Percentiles rank a stretch among this genome's conserved stretches.
Conservation (phyloP, 1,284 basidiomycete species). For the Abortiporus biennis region DNA sequence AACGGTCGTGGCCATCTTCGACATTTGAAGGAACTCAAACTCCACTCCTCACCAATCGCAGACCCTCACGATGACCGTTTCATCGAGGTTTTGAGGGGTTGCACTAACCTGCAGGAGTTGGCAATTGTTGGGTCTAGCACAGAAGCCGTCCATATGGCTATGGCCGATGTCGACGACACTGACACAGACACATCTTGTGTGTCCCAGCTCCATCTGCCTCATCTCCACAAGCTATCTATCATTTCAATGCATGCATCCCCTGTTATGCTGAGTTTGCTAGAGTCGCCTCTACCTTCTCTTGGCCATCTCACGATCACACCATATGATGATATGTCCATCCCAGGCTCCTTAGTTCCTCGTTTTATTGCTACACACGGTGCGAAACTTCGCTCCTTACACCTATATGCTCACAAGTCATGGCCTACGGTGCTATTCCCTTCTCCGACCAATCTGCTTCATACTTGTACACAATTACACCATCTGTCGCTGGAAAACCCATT, state of each 20-base stretch:
- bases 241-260: slow-evolving; percentile 64
- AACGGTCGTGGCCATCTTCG: slow-evolving; percentile 48
- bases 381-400: slow-evolving; percentile 54
- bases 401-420: slow-evolving; percentile 74
- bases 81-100: slow-evolving; percentile 45
- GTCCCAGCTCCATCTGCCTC: slow-evolving; percentile 46
- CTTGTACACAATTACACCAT: slow-evolving; percentile 53
- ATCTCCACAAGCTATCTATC: slow-evolving; percentile 58
- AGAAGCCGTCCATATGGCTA: slow-evolving; percentile 38
- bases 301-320: slow-evolving; percentile 70
- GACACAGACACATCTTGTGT: slow-evolving; percentile 9
- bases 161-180: slow-evolving; percentile 11
- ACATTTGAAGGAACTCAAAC: slow-evolving; percentile 52
- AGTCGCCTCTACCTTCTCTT: slow-evolving; percentile 58
- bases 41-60: slow-evolving; percentile 13
- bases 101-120: slow-evolving; percentile 58
- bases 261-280: slow-evolving; percentile 54
- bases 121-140: slow-evolving; percentile 58
- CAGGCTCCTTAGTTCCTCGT: slow-evolving; percentile 47
- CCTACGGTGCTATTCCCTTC: slow-evolving; percentile 59
- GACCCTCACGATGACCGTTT: slow-evolving; percentile 23
- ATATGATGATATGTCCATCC: slow-evolving; percentile 57
- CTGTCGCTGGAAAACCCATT: slow-evolving; percentile 65
- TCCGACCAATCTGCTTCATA: slow-evolving; percentile 44
- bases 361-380: slow-evolving; percentile 64